phyloP scores from a whole-genome alignment of 805 yeast species.

The Saccharomycopsis schoenii region DNA sequence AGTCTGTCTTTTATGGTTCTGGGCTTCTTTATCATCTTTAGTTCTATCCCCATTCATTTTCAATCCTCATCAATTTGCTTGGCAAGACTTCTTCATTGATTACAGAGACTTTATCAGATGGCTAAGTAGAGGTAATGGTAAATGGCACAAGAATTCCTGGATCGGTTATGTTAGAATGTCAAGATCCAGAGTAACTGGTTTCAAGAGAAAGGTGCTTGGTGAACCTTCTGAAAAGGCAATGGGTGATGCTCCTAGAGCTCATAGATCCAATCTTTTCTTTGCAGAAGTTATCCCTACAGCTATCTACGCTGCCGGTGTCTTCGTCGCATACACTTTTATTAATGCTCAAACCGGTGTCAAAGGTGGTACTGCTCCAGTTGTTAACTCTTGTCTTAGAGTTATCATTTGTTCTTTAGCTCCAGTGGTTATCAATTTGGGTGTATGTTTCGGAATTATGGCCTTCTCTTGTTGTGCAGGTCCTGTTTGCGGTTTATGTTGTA shows the following conservation, averaged over 20 bases:
- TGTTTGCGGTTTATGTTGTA: conserved; percentile 57
- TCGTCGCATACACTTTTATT: conserved; percentile 67
- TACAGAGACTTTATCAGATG: conserved; percentile 57
- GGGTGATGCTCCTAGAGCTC: conserved; percentile 65
- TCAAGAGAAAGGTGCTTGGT: conserved; percentile 61
- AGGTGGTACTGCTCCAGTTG: conserved; percentile 30
- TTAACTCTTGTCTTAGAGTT: conserved; percentile 64
- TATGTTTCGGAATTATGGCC: conserved; percentile 62
- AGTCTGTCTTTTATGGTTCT: conserved; percentile 61
- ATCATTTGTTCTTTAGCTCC: conserved; percentile 84
- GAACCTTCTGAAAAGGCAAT: conserved; percentile 58
- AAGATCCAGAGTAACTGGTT: conserved; percentile 88
- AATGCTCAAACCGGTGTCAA: conserved; percentile 81
- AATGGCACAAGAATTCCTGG: conserved; percentile 70
- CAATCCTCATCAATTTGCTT: conserved; percentile 70
- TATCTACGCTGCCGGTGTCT: conserved; percentile 56
- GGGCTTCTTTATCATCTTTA: conserved; percentile 60
- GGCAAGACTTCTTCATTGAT: conserved; percentile 61
- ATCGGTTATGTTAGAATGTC: conserved; percentile 59
- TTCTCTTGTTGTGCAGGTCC: conserved; percentile 98
- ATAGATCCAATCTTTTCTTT: conserved; percentile 63
- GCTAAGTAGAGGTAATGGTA: conserved; percentile 72
- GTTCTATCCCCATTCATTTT: conserved; percentile 63
- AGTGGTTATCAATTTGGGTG: conserved; percentile 83
- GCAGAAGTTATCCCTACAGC: conserved; percentile 74